These are phyloP conservation scores for Crucihimalaya himalaica DNA, from an alignment of 345 rosid genomes.

Conservation along the genomic window DNA sequence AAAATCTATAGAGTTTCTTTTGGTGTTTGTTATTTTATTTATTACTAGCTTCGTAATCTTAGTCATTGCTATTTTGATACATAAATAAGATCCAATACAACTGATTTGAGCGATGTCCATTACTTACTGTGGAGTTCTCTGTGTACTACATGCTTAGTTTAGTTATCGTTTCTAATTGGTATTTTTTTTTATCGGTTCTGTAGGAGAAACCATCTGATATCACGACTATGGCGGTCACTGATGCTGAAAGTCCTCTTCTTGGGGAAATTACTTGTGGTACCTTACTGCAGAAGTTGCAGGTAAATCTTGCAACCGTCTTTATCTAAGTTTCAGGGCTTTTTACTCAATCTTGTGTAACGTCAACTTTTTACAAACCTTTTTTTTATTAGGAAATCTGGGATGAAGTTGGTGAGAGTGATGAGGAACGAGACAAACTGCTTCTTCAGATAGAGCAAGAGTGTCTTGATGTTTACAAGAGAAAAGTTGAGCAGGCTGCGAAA, in stretches of 20 bases:
- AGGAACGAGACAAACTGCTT: constrained; percentile 87
- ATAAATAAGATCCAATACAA: not conserved
- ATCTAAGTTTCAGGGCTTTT: not conserved
- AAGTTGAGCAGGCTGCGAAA: constrained; percentile 86
- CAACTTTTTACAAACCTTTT: constrained; percentile 1
- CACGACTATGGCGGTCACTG: constrained; percentile 65
- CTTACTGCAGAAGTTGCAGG: constrained; percentile 91
- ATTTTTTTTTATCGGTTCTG: constrained; percentile 23
- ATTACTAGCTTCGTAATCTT: not conserved
- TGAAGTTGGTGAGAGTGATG: constrained; percentile 97
- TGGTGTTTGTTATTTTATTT: not conserved
- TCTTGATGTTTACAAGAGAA: constrained; percentile 91
- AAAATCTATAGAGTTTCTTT: not conserved
- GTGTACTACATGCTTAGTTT: not conserved
- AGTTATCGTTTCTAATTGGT: not conserved
- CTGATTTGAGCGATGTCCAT: not conserved
- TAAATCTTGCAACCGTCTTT: constrained; percentile 22
- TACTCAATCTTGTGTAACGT: constrained; percentile 14
- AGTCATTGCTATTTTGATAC: not conserved
- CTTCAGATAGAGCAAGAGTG: constrained; percentile 96
- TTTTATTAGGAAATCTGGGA: constrained; percentile 87
- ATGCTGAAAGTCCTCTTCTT: constrained; percentile 72
- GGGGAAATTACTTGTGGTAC: constrained; percentile 93
- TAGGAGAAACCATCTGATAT: constrained; percentile 42
- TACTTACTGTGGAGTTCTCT: not conserved